Base-by-base conservation (phyloP, 345 rosid genomes). In the Sisymbrium irio region DNA sequence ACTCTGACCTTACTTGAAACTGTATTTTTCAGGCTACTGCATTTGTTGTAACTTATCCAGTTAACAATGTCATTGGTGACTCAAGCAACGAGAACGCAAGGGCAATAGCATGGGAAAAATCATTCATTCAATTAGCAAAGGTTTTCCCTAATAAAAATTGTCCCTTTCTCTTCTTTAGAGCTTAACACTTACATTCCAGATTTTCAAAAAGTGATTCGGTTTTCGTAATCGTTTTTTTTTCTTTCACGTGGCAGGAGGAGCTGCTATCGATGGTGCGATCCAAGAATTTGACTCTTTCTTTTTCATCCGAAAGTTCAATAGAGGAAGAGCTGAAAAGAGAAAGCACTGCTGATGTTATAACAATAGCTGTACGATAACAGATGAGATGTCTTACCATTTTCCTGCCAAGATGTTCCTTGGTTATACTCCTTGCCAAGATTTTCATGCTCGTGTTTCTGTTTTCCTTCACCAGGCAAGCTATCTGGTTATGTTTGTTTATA, bases 241-340 rank as follows among this genome's bases (percentile, higher is more conserved):
- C 70, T 46, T 69, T 15, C 28, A 81, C 74, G 64, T 82, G 54
- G 71, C 87, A 91, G 98, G 84, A 88, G 67, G 97, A 88, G 77
- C 65, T 94, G 78, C 58, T 86, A 78, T 83, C 90, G 25, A 79
- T 88, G 85, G 90, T 77, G 73, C 85, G 77, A 69, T 82, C 88
- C 22, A 89, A 85, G 64, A 89, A 89, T 79, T 95, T 94, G 67
- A 86, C 88, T 62, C 91, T 94, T 75, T 81, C 97, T 39, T 94
- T 89, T 82, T 94, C 98, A 27, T 92, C 98, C 27, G 98, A 94
- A 82, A 91, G 97, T 79, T 94, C 98, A 49, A 85, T 94, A 65
- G 98, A 92, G 85, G 97, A 92, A 81, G 99, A 95, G 80, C 78
- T 92, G 77, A 95, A 90, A 84, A 86, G 97, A 75, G 99, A 92